phyloP scores from a whole-genome alignment of 805 yeast genomes.

The Candida nemodendra region DNA sequence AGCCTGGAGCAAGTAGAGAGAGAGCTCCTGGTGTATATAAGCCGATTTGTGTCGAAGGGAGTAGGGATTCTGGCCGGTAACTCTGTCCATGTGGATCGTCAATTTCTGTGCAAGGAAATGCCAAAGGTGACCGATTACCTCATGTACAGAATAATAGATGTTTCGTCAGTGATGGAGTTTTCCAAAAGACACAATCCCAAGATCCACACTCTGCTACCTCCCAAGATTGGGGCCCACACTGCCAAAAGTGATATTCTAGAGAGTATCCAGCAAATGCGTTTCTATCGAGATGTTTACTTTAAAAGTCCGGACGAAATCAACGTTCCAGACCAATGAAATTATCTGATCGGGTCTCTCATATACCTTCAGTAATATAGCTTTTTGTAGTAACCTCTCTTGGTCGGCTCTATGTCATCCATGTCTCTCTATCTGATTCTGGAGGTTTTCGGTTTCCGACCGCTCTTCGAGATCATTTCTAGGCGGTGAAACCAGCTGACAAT shows the following conservation, averaged over 20 bases:
- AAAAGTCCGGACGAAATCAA: conserved; percentile 21
- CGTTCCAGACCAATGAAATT: too few relatives aligned
- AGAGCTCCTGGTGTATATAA: conserved; percentile 63
- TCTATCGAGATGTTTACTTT: conserved; percentile 71
- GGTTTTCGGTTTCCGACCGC: too few relatives aligned
- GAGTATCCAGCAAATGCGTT: conserved; percentile 78
- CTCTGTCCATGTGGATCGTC: conserved; percentile 85
- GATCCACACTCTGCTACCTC: conserved; percentile 55
- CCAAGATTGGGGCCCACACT: conserved; percentile 72
- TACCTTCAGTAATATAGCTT: too few relatives aligned
- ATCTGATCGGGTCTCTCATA: too few relatives aligned
- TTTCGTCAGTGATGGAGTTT: conserved; percentile 80
- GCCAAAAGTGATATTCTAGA: conserved; percentile 88
- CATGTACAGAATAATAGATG: conserved; percentile 84
- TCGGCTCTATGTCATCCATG: too few relatives aligned
- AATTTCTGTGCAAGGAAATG: conserved; percentile 80
- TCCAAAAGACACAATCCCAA: conserved; percentile 73
- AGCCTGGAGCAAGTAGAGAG: conserved; percentile 60
- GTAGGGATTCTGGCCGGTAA: conserved; percentile 86
- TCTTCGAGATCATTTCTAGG: too few relatives aligned
- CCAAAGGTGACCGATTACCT: conserved; percentile 64
- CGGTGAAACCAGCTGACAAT: not conserved
- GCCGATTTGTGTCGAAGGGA: conserved; percentile 50
- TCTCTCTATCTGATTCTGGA: too few relatives aligned
- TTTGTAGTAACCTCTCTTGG: too few relatives aligned